Base-by-base conservation (phyloP, 1,284 basidiomycete species). In the Apiotrichum domesticum region DNA sequence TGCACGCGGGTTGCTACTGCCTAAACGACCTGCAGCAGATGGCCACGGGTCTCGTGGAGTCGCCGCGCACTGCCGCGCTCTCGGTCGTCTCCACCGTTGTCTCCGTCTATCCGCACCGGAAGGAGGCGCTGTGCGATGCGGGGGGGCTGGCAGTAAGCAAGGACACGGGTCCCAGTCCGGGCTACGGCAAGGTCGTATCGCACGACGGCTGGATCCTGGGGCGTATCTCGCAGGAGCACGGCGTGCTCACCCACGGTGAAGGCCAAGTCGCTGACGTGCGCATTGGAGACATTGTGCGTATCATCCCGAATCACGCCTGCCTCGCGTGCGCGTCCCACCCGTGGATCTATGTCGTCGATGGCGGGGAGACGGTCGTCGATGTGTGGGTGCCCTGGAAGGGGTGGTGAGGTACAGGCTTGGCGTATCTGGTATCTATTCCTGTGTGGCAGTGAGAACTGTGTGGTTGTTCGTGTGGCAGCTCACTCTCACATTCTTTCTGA, bases 301-400 rank as follows among this genome's bases (percentile, higher is more conserved):
- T 78, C 32, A 63, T 73, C 1, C 76, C 76, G 3, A 75, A 79
- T 56, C 78, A 79, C 65, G 77, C 78, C 14, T 94, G 90, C 67
- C 72, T 92, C 62, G 88, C 85, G 46, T 78, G 82, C 64, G 88
- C 90, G 52, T 84, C 82, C 11, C 82, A 88, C 68, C 85, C 86
- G 2, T 91, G 87, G 87, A 88, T 86, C 69, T 91, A 90, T 68
- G 78, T 92, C 21, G 83, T 89, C 1, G 88, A 92, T 76, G 79
- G 53, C 74, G 80, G 44, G 65, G 75, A 62, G 75, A 80, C 77
- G 49, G 85, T 93, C 9, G 84, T 86, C 15, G 90, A 93, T 74
- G 79, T 93, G 40, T 93, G 90, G 90, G 85, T 90, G 37, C 84
- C 89, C 7, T 91, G 89, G 87, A 93, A 91, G 76, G 88, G 88